Percentiles rank a stretch among this genome's conserved stretches.
Evolutionary conservation across 148 eudicot species (phyloP).

Genomic region (Rhododendron griersonianum): DNA sequence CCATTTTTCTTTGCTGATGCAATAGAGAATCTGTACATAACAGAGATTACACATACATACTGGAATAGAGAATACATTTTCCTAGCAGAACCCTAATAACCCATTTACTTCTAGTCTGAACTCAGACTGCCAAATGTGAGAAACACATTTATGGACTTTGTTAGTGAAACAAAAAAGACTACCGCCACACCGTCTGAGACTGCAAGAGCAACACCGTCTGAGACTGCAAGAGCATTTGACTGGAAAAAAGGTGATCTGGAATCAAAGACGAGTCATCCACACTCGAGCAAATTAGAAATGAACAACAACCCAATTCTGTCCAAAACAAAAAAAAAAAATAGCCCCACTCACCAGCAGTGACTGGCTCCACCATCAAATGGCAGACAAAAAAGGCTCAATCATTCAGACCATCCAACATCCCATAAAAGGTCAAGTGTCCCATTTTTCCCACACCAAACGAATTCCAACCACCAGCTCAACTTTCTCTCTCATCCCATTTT

Average conservation of each 20-base stretch:
- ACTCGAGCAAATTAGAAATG: background rate
- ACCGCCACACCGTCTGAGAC: background rate
- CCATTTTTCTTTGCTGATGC: background rate
- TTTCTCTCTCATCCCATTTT: constrained; percentile 5
- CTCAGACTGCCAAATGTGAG: background rate
- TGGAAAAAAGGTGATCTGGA: background rate
- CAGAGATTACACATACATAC: background rate
- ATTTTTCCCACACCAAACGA: background rate
- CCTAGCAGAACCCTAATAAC: background rate
- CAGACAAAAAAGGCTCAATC: constrained; percentile 20
- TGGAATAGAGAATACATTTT: background rate
- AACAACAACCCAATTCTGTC: background rate
- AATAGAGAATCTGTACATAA: constrained; percentile 7
- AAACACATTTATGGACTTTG: constrained; percentile 1
- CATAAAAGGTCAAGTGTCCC: constrained; percentile 5
- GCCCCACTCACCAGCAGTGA: background rate
- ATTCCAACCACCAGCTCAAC: constrained; percentile 17
- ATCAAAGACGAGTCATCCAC: background rate
- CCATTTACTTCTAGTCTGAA: background rate
- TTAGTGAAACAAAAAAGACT: constrained; percentile 12
- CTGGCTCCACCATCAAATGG: constrained; percentile 11
- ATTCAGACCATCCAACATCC: constrained; percentile 13
- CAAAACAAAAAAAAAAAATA: background rate
- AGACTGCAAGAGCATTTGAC: background rate
- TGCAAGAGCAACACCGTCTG: background rate